phyloP scores from a whole-genome alignment of 768 basidiomycete genomes.

The Xerocomellus amylosporus region DNA sequence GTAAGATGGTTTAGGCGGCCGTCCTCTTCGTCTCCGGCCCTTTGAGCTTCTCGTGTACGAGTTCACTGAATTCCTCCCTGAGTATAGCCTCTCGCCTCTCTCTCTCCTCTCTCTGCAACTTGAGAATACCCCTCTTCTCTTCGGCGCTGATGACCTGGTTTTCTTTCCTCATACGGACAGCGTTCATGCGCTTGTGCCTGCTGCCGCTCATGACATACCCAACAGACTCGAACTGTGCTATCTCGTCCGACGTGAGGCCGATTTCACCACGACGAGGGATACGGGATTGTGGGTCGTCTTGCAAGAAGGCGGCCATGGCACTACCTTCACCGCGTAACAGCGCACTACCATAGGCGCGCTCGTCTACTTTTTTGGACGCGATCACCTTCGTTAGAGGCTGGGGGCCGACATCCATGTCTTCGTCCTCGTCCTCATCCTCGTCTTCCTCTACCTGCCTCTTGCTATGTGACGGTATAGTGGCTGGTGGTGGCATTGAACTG shows the following conservation, averaged over 20 bases:
- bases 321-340: constrained; percentile 93
- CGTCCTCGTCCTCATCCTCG: constrained; percentile 36
- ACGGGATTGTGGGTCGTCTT: constrained; percentile 77
- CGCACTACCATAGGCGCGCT: constrained; percentile 85
- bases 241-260: constrained; percentile 83
- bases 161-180: constrained; percentile 97
- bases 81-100: constrained; percentile 87
- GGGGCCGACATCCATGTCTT: constrained; percentile 77
- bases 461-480: constrained; percentile 16
- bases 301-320: constrained; percentile 96
- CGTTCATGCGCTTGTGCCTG: constrained; percentile 95
- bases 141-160: constrained; percentile 99
- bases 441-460: constrained; percentile 22
- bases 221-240: constrained; percentile 80
- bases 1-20: constrained; percentile 4
- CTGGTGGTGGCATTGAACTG: constrained; percentile 24
- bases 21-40: constrained; percentile 33
- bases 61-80: constrained; percentile 84
- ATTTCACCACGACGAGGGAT: constrained; percentile 99
- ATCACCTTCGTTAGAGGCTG: constrained; percentile 51
- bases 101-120: constrained; percentile 92
- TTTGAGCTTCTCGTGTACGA: constrained; percentile 75
- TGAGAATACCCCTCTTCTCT: constrained; percentile 94
- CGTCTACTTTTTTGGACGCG: constrained; percentile 59
- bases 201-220: constrained; percentile 99